Conservation (phyloP, 306 rosid species). For the barrel medic (Medicago truncatula) region MtrunA17r5.0-ANR NC_053045.1:1836001-1836500, state of each 20-base stretch:
- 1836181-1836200: background rate
- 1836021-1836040: no score
- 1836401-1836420: background rate
- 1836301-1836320: background rate
- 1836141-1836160: background rate
- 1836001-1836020: no score
- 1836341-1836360: background rate
- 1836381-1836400: background rate
- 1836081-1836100: no score
- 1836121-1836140: background rate
- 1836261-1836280: background rate
- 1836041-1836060: no score
- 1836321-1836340: background rate
- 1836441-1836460: background rate
- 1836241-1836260: background rate
- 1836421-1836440: background rate
- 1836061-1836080: no score
- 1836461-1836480: background rate
- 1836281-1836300: background rate
- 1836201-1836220: background rate
- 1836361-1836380: background rate
- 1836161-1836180: background rate
- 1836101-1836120: background rate
- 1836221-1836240: background rate
- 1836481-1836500: background rate